A percentile compares a stretch with the other conserved stretches of the same genome.
Evolutionary conservation across 148 eudicot species (phyloP).

Genomic region (Spergularia bocconei): DNA sequence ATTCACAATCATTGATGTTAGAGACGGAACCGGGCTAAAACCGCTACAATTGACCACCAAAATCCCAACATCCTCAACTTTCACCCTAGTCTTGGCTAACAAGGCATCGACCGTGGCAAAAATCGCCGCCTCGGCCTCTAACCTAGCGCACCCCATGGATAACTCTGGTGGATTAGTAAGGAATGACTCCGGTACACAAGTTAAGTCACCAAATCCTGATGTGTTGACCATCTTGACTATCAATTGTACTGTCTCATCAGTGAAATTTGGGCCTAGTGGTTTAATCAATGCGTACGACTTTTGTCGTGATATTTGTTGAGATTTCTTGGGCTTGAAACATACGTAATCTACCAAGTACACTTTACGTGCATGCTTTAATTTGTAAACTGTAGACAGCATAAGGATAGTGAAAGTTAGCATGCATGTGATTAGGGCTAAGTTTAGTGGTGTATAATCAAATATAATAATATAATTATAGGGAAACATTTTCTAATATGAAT

Average conservation of each 20-base stretch:
- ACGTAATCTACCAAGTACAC: constrained; percentile 29
- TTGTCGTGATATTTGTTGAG: constrained; percentile 10
- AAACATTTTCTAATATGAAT: no score
- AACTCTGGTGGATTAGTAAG: constrained; percentile 57
- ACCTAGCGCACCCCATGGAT: constrained; percentile 53
- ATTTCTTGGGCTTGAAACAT: constrained; percentile 26
- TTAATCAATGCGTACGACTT: neutral
- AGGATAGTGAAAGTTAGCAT: no score
- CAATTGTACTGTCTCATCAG: constrained; percentile 10
- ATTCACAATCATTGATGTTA: constrained; percentile 70
- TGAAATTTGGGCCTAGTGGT: constrained; percentile 8
- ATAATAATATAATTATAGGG: no score
- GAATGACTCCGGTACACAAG: constrained; percentile 37
- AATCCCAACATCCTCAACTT: constrained; percentile 24
- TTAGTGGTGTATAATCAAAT: no score
- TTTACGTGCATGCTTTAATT: no score
- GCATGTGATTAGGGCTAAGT: no score
- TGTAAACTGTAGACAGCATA: no score
- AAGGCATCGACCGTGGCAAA: constrained; percentile 52
- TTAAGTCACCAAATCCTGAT: constrained; percentile 28
- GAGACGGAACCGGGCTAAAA: constrained; percentile 64
- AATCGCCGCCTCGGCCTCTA: constrained; percentile 57
- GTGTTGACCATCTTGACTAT: constrained; percentile 27
- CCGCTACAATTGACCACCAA: constrained; percentile 42
- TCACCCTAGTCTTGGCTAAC: constrained; percentile 38